Evolutionary conservation across 441 rosid species (phyloP), one percentile per base, ranked within the genome.

Genomic region (Brassica balearica): DNA sequence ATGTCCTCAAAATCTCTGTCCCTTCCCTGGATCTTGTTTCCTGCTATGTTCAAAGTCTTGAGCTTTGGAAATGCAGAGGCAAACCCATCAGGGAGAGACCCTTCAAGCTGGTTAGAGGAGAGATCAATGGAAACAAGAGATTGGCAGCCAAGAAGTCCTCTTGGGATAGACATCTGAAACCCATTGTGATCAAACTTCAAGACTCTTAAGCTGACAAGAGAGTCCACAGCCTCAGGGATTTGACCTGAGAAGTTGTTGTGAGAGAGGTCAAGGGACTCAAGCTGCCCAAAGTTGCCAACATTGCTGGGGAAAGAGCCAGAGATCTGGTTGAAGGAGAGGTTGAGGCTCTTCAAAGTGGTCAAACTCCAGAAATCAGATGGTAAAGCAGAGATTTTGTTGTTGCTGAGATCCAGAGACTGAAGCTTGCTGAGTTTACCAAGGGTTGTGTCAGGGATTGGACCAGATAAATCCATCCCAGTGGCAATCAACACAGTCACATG

Each of bases 311-410:
- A 87, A 15, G 88, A 41, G 48, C 97, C 96, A 38, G 97, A 87
- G 80, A 95, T 88, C 79, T 76, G 75, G 83, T 95, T 95, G 60
- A 69, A 77, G 20, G 97, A 92, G 66, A 95, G 91, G 77, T 92
- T 90, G 4, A 95, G 91, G 62, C n/a, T 78, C 74, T 82, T 84
- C 67, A 95, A 88, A 41, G 91, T 85, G 78, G 86, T 85, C 66
- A 95, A 84, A 83, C 94, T 90, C 97, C 97, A 92, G 32, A 92
- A 86, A 87, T 95, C 99, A 65, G 97, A 83, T 71, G 97, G 92
- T 72, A 95, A 82, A 75, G 85, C 88, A 41, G 92, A 86, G 87
- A 95, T 88, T 77, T 84, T 86, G 88, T 92, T 95, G 81, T 85
- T 75, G 85, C 97, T 90, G 66, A 95, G 97, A 86, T 95, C 96